Evolutionary conservation across 257 asterid genomes (phyloP).

Genomic region (Prunella vulgaris): DNA sequence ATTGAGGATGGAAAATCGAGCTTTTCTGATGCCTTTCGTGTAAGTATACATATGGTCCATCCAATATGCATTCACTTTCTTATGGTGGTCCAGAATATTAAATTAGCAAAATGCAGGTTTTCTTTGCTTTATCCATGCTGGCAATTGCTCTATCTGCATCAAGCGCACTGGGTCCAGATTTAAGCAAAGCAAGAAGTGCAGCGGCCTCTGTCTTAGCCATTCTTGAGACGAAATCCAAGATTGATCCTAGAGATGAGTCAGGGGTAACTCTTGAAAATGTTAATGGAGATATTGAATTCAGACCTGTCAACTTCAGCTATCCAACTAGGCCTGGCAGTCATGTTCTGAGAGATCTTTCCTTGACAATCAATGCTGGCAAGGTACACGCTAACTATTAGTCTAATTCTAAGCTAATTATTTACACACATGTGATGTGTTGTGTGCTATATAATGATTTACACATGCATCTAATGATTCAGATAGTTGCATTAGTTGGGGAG

Average conservation of each 20-base stretch:
- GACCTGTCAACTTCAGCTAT: conserved; percentile 47
- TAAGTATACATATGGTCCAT: conserved; percentile 18
- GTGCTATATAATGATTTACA: not conserved
- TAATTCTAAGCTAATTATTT: not conserved
- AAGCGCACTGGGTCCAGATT: conserved; percentile 46
- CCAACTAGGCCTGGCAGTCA: conserved; percentile 59
- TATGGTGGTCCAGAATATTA: not conserved
- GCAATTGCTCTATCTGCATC: conserved; percentile 47
- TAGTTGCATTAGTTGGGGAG: conserved; percentile 68
- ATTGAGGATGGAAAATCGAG: conserved; percentile 50
- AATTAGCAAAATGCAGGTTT: conserved; percentile 40
- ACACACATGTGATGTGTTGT: not conserved
- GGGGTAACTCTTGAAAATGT: conserved; percentile 48
- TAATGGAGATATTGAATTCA: conserved; percentile 53
- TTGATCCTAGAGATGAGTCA: conserved; percentile 56
- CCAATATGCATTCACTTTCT: not conserved
- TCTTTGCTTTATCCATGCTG: conserved; percentile 57
- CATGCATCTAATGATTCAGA: conserved; percentile 31
- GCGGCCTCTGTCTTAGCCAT: conserved; percentile 55
- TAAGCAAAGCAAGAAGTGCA: conserved; percentile 58
- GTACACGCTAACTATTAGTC: conserved; percentile 18
- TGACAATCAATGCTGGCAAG: conserved; percentile 49
- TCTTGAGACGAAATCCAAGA: conserved; percentile 50
- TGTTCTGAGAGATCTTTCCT: conserved; percentile 45
- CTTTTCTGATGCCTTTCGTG: conserved; percentile 51